phyloP scores from a whole-genome alignment of 1,284 basidiomycete genomes.

The Boletus sp. region DNA sequence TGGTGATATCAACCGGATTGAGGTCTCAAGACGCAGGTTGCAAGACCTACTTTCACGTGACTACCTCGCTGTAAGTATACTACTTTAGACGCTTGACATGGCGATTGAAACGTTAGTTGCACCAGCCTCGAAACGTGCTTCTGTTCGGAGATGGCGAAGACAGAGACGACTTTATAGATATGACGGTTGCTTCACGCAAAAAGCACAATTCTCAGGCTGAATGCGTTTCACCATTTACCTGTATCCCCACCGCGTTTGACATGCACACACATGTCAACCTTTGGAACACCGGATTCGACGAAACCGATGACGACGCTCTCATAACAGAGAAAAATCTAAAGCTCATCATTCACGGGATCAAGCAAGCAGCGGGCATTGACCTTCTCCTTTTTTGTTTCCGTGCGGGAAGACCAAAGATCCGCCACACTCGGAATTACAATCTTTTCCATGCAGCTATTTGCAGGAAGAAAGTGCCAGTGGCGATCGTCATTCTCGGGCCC shows the following conservation, averaged over 20 bases:
- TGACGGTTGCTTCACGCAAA: background rate
- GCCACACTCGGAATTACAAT: slow-evolving; percentile 19
- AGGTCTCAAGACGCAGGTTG: slow-evolving; percentile 14
- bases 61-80: slow-evolving; percentile 20
- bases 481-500: slow-evolving; percentile 21
- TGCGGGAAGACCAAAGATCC: slow-evolving; percentile 20
- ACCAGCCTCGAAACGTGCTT: slow-evolving; percentile 23
- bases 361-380: slow-evolving; percentile 19
- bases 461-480: slow-evolving; percentile 22
- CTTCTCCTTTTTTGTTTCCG: slow-evolving; percentile 30
- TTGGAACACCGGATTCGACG: slow-evolving; percentile 20
- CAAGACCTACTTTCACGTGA: slow-evolving; percentile 10
- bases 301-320: slow-evolving; percentile 11
- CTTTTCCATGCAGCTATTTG: slow-evolving; percentile 26
- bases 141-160: slow-evolving; percentile 20
- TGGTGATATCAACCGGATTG: slow-evolving; percentile 4
- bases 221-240: slow-evolving; percentile 1
- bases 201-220: background rate
- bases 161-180: slow-evolving; percentile 17
- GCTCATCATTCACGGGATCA: slow-evolving; percentile 23
- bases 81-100: background rate
- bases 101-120: background rate
- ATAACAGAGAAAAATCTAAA: slow-evolving; percentile 18
- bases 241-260: slow-evolving; percentile 7
- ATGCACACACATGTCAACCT: slow-evolving; percentile 20